Conservation (phyloP, 805 yeast genomes). For the Osmozyma mogii region DNA sequence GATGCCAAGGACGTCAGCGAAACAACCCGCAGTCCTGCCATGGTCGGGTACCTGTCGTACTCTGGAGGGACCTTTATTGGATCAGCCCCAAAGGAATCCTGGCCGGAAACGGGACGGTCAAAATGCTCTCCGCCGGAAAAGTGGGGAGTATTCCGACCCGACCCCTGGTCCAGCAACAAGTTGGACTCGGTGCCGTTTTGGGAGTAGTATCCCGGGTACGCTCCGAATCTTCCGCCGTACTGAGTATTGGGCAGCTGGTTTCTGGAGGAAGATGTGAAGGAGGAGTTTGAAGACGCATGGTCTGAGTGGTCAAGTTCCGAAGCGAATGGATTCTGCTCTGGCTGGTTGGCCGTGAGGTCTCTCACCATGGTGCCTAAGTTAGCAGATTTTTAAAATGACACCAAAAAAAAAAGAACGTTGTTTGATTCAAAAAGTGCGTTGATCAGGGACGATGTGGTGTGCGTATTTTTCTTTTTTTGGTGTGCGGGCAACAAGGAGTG, state of each 20-base stretch:
- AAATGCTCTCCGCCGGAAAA: too few relatives aligned
- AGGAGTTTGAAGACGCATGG: conserved; percentile 5
- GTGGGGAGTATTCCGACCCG: too few relatives aligned
- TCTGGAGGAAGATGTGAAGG: conserved; percentile 6
- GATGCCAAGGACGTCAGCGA: conserved; percentile 34
- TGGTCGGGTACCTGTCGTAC: conserved; percentile 62
- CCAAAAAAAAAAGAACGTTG: too few relatives aligned
- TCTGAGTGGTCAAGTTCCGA: conserved; percentile 8
- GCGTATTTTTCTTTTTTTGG: too few relatives aligned
- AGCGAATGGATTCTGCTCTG: conserved; percentile 7
- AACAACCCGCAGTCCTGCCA: conserved; percentile 49
- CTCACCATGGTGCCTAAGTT: too few relatives aligned
- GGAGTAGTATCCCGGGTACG: conserved; percentile 28
- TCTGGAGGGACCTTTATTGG: conserved; percentile 41
- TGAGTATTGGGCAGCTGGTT: conserved; percentile 6
- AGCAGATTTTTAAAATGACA: too few relatives aligned
- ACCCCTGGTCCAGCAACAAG: conserved; percentile 15
- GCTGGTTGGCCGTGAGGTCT: conserved; percentile 24
- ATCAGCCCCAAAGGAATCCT: background rate
- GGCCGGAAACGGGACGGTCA: too few relatives aligned
- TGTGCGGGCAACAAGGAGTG: too few relatives aligned
- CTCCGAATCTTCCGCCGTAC: conserved; percentile 29
- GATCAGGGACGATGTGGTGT: too few relatives aligned
- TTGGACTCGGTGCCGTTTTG: conserved; percentile 33
- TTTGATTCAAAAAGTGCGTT: too few relatives aligned